Conservation (phyloP, 164 flowering plant genomes). For the Santalum album region DNA sequence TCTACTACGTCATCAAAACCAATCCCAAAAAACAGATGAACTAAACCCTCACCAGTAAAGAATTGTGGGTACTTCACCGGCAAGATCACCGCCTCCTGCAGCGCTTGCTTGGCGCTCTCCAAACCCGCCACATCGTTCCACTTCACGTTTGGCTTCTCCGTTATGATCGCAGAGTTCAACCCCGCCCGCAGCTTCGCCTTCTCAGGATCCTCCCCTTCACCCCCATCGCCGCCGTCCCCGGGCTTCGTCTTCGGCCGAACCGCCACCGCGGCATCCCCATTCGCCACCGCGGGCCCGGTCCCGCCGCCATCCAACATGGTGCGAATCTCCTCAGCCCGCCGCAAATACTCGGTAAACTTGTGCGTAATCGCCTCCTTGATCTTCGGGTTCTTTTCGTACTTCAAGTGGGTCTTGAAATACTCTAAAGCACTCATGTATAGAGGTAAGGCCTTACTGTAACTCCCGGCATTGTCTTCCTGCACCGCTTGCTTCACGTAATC, state of each 20-base stretch:
- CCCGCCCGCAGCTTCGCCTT: constrained; percentile 77
- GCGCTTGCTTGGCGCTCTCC: constrained; percentile 95
- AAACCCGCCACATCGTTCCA: constrained; percentile 97
- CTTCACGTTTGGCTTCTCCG: constrained; percentile 95
- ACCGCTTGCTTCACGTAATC: constrained; percentile 97
- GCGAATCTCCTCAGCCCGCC: constrained; percentile 97
- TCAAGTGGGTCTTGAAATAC: constrained; percentile 86
- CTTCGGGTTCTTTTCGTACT: constrained; percentile 95
- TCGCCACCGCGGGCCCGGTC: constrained; percentile 55
- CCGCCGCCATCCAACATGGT: constrained; percentile 88
- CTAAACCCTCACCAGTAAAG: constrained; percentile 52
- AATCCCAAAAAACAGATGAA: background rate
- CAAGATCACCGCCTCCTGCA: constrained; percentile 95
- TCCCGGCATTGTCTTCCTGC: constrained; percentile 91
- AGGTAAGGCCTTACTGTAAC: constrained; percentile 83
- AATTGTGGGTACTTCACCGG: constrained; percentile 97
- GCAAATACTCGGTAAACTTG: constrained; percentile 89
- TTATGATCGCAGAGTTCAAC: constrained; percentile 77
- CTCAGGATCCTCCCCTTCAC: constrained; percentile 84
- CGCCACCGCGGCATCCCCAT: constrained; percentile 82
- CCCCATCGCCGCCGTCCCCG: constrained; percentile 57
- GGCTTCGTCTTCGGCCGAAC: constrained; percentile 71
- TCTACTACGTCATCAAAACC: background rate
- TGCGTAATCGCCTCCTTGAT: constrained; percentile 86
- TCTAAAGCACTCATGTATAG: constrained; percentile 97